These are phyloP conservation scores for Creolimax fragrantissima DNA, from an alignment of 78 protist species.

Conservation along the genomic window DNA sequence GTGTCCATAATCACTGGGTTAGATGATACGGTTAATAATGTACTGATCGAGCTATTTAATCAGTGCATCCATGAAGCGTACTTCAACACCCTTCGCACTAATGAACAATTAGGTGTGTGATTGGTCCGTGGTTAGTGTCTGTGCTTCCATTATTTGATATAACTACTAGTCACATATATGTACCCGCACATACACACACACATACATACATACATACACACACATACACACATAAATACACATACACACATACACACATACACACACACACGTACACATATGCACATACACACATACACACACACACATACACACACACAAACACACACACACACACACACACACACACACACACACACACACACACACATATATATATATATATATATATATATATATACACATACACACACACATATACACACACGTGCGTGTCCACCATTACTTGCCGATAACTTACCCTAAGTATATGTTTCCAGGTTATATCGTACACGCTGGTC, in stretches of 20 bases:
- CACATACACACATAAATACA: not conserved
- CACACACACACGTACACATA: not conserved
- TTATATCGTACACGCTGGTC: constrained; percentile 3
- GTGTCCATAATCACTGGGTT: not conserved
- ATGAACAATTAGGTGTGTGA: not conserved
- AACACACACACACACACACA: not conserved
- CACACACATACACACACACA: not conserved
- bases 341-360: not conserved
- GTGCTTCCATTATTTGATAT: not conserved
- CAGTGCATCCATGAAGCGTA: not conserved
- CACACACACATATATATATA: not conserved
- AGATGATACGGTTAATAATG: not conserved
- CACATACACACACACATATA: not conserved
- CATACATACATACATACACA: not conserved
- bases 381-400: not conserved
- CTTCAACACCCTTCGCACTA: not conserved
- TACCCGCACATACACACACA: not conserved
- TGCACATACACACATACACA: not conserved
- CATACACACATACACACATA: not conserved
- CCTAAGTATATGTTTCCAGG: too few species aligned
- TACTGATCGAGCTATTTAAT: not conserved
- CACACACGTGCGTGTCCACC: not conserved
- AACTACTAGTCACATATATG: not conserved
- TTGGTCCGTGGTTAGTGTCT: not conserved
- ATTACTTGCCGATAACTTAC: too few species aligned